Base-by-base conservation (phyloP, 768 basidiomycete genomes). In the Tremella yokohamensis region DNA sequence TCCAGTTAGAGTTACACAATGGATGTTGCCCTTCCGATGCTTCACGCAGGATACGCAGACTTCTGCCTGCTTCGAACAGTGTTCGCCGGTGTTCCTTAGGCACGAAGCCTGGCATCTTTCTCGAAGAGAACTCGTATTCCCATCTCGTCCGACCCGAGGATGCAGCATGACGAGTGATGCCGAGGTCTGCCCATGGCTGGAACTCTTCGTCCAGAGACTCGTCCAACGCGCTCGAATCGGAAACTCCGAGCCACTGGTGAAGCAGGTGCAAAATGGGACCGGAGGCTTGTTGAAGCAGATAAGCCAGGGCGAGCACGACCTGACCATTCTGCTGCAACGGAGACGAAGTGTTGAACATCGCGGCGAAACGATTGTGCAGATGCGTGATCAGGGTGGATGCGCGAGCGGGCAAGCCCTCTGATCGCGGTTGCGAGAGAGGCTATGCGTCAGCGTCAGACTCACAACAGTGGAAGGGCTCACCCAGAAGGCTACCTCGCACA, bases 101-200 rank as follows among this genome's bases (percentile, higher is more conserved):
- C 9, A 73, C 62, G 49, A 73, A 73, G 2, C 44, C 61, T 2
- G 70, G 70, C 68, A 73, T 73, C 29, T 49, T 50, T 39, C 55
- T 58, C 0, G 58, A 22, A 9, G 61, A 64, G 44, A 69, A 68
- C 0, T 56, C 52, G 38, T 66, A 73, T 9, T 69, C 62, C 66
- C 65, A 69, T 1, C 38, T 22, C 6, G 9, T 49, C 42, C 12
- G 38, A 1, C 44, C 63, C 18, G 9, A 15, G 9, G 51, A 24
- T 13, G 11, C 24, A 6, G 22, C 8, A 13, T 13, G 47, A 3
- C 70, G 58, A 12, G 61, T 69, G 9, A 72, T 72, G 22, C 70
- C 68, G 8, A 72, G 56, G 58, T 72, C 70, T 4, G 57, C 24
- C 70, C 70, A 72, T 16, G 70, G 70, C 51, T 72, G 70, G 4